Conservation (phyloP, 148 eudicot species). For the Cornus florida region DNA sequence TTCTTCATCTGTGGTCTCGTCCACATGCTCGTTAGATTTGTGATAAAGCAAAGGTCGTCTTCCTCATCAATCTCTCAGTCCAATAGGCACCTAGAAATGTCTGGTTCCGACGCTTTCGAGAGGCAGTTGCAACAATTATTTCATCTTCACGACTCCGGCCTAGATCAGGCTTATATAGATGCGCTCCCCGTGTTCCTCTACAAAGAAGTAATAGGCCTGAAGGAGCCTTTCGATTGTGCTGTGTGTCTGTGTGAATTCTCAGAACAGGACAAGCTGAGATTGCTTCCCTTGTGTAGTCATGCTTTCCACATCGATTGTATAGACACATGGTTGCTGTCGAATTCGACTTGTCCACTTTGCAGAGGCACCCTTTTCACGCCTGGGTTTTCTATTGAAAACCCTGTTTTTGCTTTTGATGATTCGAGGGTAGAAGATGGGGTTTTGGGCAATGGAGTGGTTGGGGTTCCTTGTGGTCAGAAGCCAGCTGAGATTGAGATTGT, state of each 20-base stretch:
- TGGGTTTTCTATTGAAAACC: constrained; percentile 43
- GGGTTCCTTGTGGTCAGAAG: neutral
- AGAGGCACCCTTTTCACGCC: constrained; percentile 50
- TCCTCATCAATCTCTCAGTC: constrained; percentile 42
- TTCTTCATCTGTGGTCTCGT: constrained; percentile 64
- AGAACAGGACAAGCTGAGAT: constrained; percentile 44
- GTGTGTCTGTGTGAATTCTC: constrained; percentile 57
- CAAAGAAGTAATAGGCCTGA: constrained; percentile 42
- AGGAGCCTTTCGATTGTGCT: constrained; percentile 58
- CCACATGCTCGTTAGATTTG: constrained; percentile 56
- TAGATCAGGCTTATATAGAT: constrained; percentile 52
- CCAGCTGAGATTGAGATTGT: constrained; percentile 9
- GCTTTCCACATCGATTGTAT: constrained; percentile 64
- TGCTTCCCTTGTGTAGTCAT: constrained; percentile 56
- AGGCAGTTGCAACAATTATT: constrained; percentile 52
- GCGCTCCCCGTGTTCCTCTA: constrained; percentile 52
- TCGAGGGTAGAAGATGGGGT: constrained; percentile 34
- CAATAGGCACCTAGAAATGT: constrained; percentile 44
- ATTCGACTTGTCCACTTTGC: constrained; percentile 58
- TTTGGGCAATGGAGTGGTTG: neutral
- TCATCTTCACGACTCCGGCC: constrained; percentile 54
- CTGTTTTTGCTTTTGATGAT: constrained; percentile 40
- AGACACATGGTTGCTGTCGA: constrained; percentile 56
- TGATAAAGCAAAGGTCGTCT: constrained; percentile 52
- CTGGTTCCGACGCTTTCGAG: constrained; percentile 40